Evolutionary conservation across 257 asterid species (phyloP), one percentile per base, ranked within the genome.

Genomic region (Nicotiana tabacum): DNA sequence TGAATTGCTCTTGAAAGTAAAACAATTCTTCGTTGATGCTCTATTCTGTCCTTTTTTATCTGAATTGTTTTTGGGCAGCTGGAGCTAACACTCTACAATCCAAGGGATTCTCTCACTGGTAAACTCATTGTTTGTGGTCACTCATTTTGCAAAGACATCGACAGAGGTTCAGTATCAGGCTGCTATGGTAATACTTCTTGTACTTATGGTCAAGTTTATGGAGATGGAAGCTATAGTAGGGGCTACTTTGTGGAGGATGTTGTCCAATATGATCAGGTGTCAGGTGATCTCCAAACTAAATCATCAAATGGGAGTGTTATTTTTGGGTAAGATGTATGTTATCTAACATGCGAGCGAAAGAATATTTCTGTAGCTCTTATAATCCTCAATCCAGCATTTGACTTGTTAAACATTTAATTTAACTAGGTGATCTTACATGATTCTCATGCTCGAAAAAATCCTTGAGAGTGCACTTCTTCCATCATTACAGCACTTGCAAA

Each of bases 231-330:
- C 85, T 92, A 85, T 80, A 93, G 90, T 89, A 89, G 89, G 85
- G 99, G 99, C 80, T 89, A 87, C 88, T 93, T 96, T 83, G 97
- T 96, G 66, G 91, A 94, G 91, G 99, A 96, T 87, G 81, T 91
- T 83, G 92, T 96, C 78, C 98, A 91, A 77, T 96, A 96, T 82
- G 96, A 94, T 89, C 91, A 90, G 80, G 98, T 96, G 55, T 96
- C 99, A 35, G 99, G 99, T 66, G 98, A 96, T 94, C 88, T 91
- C 82, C 91, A 96, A 85, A 96, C 99, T 66, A 88, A 89, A 66
- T 86, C 96, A 4, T 90, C 92, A 37, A 96, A 96, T 74, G 98
- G 98, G 86, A 96, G 91, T 85, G 98, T 94, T 88, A 90, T 94
- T 85, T 96, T 96, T 85, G 99, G 99, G 99, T 93, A 88, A 87